phyloP scores from a whole-genome alignment of 169 alveolate genomes.

The Plasmodium inui region DNA sequence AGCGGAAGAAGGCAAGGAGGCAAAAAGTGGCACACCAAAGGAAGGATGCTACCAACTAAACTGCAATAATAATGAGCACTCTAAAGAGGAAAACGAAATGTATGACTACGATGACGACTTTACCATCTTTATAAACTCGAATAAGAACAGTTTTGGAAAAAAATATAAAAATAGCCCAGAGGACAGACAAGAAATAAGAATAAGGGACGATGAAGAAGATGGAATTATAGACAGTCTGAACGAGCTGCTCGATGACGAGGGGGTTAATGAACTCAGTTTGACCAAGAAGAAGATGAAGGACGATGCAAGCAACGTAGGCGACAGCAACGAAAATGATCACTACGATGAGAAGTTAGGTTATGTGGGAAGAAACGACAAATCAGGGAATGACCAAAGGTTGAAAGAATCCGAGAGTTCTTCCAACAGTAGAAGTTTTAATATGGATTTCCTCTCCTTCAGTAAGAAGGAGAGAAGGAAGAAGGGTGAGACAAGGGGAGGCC shows the following conservation, averaged over 20 bases:
- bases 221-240: background rate
- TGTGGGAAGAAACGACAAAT: constrained; percentile 1
- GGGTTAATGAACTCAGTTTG: background rate
- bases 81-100: constrained; percentile 11
- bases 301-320: background rate
- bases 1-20: background rate
- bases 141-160: background rate
- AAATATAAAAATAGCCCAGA: constrained; percentile 12
- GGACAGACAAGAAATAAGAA: background rate
- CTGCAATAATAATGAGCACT: background rate
- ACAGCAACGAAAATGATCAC: background rate
- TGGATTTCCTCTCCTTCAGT: constrained; percentile 19
- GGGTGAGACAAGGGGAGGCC: background rate
- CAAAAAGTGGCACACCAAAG: background rate
- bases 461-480: background rate
- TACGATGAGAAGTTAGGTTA: background rate
- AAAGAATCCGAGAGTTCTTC: constrained; percentile 15
- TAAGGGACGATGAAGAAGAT: background rate
- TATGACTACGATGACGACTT: constrained; percentile 67
- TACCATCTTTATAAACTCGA: constrained; percentile 35
- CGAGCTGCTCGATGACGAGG: background rate
- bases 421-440: constrained; percentile 14
- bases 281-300: background rate
- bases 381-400: background rate
- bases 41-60: background rate